Percentiles rank a stretch among this genome's conserved stretches.
Conservation (phyloP, 2,329 filamentous ascomycete genomes). For the Camillea tinctor region DNA sequence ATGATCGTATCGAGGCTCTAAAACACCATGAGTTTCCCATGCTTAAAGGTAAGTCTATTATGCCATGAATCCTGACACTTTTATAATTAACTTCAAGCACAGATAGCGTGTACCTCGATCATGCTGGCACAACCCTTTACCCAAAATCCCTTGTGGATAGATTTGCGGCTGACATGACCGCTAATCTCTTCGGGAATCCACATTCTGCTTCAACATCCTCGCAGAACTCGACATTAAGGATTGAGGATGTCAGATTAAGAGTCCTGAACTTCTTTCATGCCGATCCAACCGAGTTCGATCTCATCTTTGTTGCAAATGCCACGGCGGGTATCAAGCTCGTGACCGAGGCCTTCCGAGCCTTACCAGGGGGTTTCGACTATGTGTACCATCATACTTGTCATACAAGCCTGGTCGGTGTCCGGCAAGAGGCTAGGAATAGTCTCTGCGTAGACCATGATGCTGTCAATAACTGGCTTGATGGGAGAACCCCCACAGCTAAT, state of each 20-base stretch:
- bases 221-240: conserved; percentile 68
- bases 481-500: conserved; percentile 32
- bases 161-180: conserved; percentile 76
- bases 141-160: conserved; percentile 76
- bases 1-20: conserved; percentile 57
- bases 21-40: conserved; percentile 65
- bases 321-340: conserved; percentile 64
- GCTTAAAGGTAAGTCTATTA: conserved; percentile 50
- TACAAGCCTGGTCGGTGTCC: conserved; percentile 80
- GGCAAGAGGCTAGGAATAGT: conserved; percentile 66
- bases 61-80: neutral
- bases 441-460: conserved; percentile 65
- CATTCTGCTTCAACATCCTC: conserved; percentile 85
- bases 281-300: conserved; percentile 76
- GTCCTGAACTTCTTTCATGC: conserved; percentile 78
- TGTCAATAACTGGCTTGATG: conserved; percentile 63
- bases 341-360: conserved; percentile 70
- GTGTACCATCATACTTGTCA: conserved; percentile 82
- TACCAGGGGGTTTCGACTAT: conserved; percentile 72
- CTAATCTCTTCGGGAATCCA: conserved; percentile 83
- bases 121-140: conserved; percentile 88
- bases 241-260: conserved; percentile 73
- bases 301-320: conserved; percentile 65
- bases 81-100: conserved; percentile 3
- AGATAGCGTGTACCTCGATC: conserved; percentile 83